Base-by-base conservation (phyloP, 2,329 filamentous ascomycete genomes). In the Emergomyces africanus region DNA sequence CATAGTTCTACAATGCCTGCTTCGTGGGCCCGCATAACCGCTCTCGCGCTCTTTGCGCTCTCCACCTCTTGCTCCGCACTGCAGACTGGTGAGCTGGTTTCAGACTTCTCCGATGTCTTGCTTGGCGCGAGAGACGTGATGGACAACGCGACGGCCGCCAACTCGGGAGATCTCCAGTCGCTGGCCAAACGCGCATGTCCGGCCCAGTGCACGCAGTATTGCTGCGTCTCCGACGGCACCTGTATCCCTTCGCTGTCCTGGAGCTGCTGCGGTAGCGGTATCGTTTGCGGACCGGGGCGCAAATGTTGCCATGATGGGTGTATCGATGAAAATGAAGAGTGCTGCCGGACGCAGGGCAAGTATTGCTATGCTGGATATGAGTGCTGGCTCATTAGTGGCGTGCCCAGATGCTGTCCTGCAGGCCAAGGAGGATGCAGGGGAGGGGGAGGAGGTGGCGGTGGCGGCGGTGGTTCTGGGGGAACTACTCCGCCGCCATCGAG, bases 261-360 rank as follows among this genome's bases (percentile, higher is more conserved):
- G 39, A 42, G 39, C 28, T 55, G 37, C 53, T 55, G 53, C 23
- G 35, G 53, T 5, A 15, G 53, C n/a, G 53, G 53, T 15, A 12
- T 55, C 23, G 23, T 42, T 42, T 55, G 53, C 25, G 23, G 39
- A 2, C 53, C 53, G 6, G 53, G 53, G 12, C 39, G 39, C 12
- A 41, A 55, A 55, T 55, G 53, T n/a, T 55, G 53, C 28, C 53
- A 55, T 44, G 14, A 55, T 39, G 53, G 53, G 20, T 55, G 53
- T 23, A 55, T 55, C 2, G 23, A 42, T n/a, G 37, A 42, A 2
- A 42, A 41, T 25, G 53, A 55, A 15, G 53, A 55, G 10, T 55
- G 53, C 37, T 55, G 53, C 37, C 35, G 35, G 14, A 55, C 37
- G 9, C 6, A 30, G 14, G 53, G 37, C 39, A 42, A 20, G 23